Evolutionary conservation across 1,284 basidiomycete species (phyloP), one percentile per base, ranked within the genome.

Genomic region (Fomes fomentarius): DNA sequence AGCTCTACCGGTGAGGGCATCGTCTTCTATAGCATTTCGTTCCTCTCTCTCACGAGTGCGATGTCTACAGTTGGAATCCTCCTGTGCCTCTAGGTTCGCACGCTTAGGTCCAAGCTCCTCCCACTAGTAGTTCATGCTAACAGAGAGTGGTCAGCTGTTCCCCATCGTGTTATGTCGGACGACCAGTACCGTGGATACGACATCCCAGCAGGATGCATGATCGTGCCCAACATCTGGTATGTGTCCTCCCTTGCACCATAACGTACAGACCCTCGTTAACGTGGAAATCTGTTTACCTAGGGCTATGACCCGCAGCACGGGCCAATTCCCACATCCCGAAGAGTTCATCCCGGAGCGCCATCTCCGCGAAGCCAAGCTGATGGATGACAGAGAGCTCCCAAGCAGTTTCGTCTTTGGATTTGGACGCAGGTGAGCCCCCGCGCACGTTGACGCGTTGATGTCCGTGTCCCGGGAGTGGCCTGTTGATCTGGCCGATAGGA

Each of bases 141-240:
- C 9, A 7, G 15, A 17, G 42, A 3, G 10, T 9, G 21, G 9
- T 25, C 21, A 62, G 60, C 46, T 6, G 19, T 60, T 15, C 57
- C 57, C 1, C 61, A 57, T 30, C 39, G 52, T 9, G 40, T 35
- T 25, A 77, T 75, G 69, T 70, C 76, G 54, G 76, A 80, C 50
- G 78, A 81, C 64, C 62, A 70, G 12, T 81, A 80, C 60, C 69
- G 69, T 41, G 75, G 72, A 28, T 78, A 75, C 64, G 66, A 71
- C 46, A 74, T 82, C 37, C 77, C 78, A 31, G 67, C 69, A 60
- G 78, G 76, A 24, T 68, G 75, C 19, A 77, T 71, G n/a, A 69
- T 82, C 8, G 61, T 80, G 30, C 73, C 76, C 6, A 80, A 80
- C 58, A 76, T 79, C 49, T 78, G 73, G 79, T 78, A n/a, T 11